These are phyloP conservation scores for Lindgomyces ingoldianus DNA, from an alignment of 495 filamentous ascomycete species.

Conservation along the genomic window DNA sequence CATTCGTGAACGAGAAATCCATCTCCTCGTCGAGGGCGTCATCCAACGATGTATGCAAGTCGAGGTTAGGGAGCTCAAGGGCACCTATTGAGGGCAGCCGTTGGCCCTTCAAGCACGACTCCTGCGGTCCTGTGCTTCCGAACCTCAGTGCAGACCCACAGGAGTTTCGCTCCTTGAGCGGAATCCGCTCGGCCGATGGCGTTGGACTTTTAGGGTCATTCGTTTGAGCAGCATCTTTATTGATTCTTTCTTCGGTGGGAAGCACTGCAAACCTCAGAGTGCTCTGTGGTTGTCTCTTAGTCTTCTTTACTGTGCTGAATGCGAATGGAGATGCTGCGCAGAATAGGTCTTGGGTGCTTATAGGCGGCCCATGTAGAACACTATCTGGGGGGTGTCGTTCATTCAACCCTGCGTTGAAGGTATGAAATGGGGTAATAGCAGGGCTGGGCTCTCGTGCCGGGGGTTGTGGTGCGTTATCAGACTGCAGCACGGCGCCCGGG, in stretches of 20 bases:
- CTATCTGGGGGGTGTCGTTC: background rate
- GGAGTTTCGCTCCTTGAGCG: constrained; percentile 22
- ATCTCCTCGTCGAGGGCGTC: constrained; percentile 2
- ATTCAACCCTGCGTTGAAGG: constrained; percentile 27
- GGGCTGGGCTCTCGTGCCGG: background rate
- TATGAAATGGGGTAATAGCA: constrained; percentile 30
- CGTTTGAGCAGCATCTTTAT: constrained; percentile 1
- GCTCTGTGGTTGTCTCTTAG: constrained; percentile 11
- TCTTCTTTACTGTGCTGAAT: constrained; percentile 39
- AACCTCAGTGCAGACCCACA: background rate
- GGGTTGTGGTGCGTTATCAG: background rate
- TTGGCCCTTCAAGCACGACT: background rate
- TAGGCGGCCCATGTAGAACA: background rate
- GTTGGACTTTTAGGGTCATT: constrained; percentile 16
- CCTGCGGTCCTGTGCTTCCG: constrained; percentile 19
- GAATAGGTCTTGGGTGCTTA: constrained; percentile 39
- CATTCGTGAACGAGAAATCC: constrained; percentile 12
- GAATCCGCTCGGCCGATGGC: constrained; percentile 16
- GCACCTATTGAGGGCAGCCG: background rate
- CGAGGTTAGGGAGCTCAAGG: constrained; percentile 7
- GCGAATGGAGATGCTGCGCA: constrained; percentile 34
- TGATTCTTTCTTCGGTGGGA: background rate
- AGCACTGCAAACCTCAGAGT: constrained; percentile 30
- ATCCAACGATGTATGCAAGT: constrained; percentile 15
- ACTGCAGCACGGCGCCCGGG: background rate